phyloP scores from a whole-genome alignment of 1,284 basidiomycete species.

The Pseudozyma flocculosa region DNA sequence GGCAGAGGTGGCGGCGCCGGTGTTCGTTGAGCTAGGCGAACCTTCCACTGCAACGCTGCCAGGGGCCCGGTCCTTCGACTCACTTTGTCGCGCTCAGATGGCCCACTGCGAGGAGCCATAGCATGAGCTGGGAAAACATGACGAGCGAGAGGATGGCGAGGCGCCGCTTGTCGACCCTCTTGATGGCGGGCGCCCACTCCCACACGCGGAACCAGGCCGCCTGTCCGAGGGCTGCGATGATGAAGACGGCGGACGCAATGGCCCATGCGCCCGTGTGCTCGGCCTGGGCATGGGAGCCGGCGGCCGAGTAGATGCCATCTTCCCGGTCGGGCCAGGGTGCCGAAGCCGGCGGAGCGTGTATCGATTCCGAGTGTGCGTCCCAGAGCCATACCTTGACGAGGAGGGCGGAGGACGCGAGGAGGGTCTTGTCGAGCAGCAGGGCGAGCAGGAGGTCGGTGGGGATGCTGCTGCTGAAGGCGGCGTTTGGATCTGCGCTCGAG shows the following conservation, averaged over 20 bases:
- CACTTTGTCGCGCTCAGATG: constrained; percentile 42
- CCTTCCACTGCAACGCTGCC: too few species aligned
- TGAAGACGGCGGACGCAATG: constrained; percentile 38
- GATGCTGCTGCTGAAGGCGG: constrained; percentile 30
- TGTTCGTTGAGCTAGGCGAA: too few species aligned
- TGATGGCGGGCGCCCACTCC: constrained; percentile 43
- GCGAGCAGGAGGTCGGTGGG: constrained; percentile 53
- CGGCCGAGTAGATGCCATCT: background rate
- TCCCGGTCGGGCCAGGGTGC: too few species aligned
- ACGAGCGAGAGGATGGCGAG: constrained; percentile 36
- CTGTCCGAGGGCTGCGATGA: constrained; percentile 43
- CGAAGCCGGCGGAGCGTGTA: constrained; percentile 15
- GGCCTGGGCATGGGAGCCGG: background rate
- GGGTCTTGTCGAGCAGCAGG: constrained; percentile 52
- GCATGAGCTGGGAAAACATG: constrained; percentile 38
- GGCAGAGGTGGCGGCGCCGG: too few species aligned
- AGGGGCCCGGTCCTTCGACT: constrained; percentile 1
- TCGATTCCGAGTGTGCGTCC: constrained; percentile 35
- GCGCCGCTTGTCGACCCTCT: constrained; percentile 25
- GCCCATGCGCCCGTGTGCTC: constrained; percentile 40
- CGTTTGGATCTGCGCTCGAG: background rate
- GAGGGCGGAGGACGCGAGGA: constrained; percentile 51
- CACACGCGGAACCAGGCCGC: constrained; percentile 45
- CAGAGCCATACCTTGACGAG: constrained; percentile 53
- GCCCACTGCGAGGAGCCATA: constrained; percentile 52